Conservation (phyloP, 306 rosid species). For the Calophaca sinica region DNA sequence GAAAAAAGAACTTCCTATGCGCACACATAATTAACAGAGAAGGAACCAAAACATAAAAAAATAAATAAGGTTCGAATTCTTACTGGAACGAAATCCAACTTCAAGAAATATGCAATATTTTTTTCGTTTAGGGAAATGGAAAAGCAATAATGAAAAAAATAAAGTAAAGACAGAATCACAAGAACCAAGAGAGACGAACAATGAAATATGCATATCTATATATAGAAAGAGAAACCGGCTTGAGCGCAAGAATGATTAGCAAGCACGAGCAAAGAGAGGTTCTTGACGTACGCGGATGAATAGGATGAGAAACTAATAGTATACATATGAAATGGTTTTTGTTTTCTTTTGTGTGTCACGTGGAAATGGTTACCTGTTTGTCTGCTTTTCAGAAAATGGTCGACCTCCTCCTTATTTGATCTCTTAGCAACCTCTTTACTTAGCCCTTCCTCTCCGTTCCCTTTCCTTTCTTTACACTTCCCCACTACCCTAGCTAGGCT, state of each 20-base stretch:
- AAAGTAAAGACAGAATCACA: background rate
- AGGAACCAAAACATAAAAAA: background rate
- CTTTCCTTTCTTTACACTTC: no score
- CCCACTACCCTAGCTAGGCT: no score
- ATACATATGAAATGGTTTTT: no score
- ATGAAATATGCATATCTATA: background rate
- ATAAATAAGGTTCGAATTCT: background rate
- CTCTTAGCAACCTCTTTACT: no score
- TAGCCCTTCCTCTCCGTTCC: no score
- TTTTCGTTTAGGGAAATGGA: no score
- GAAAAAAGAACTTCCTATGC: background rate
- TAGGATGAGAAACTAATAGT: background rate
- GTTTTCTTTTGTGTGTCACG: no score
- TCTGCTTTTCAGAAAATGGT: no score
- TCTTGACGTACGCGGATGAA: background rate
- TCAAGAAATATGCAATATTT: background rate
- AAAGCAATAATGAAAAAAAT: background rate
- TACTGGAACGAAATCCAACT: background rate
- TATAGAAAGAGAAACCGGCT: background rate
- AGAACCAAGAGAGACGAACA: background rate
- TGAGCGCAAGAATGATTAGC: background rate
- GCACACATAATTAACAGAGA: background rate
- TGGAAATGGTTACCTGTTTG: no score
- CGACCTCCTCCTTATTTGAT: no score
- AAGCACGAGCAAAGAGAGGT: background rate